Base-by-base conservation (phyloP, 1,284 basidiomycete species). In the Mycena sp. region DNA sequence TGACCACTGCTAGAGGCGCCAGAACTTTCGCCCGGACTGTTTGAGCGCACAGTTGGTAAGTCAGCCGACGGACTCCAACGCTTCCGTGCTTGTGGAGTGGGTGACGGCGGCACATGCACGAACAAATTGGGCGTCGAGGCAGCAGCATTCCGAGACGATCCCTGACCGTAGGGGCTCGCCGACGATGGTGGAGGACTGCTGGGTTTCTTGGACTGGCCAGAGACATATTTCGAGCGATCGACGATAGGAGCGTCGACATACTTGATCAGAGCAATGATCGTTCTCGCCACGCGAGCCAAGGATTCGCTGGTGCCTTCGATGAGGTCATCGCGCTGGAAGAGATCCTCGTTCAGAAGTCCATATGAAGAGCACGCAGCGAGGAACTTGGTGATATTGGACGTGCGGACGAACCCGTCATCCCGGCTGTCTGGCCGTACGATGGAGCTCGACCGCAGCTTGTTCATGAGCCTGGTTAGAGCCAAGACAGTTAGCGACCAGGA, bases 341-440 rank as follows among this genome's bases (percentile, higher is more conserved):
- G 78, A 61, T 90, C 88, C 58, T 87, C 85, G 28, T 84, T 76
- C 29, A 82, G 74, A 10, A 92, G 76, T 9, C 90, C 89, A 61
- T 87, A 84, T 29, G 85, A 83, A 12, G 89, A 83, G 67, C 87
- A 90, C 1, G 88, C 85, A 6, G 89, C 87, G 30, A 92, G 81
- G 71, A 94, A 94, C 73, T 86, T 88, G 29, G 87, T 86, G 40
- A 93, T 82, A 70, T 94, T 94, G 46, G 84, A 83, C 6, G 85
- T 85, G 56, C 86, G 85, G 67, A 82, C 78, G 63, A 88, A 79
- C 7, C 88, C 87, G 70, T 92, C 88, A 70, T 91, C 89, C n/a
- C 86, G 82, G 52, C 81, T 73, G 72, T 92, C 89, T 45, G 90
- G 83, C 49, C 86, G 85, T 41, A 86, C 77, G 63, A 92, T 83